Base-by-base conservation (phyloP, 2,329 filamentous ascomycete species). In the Chaetothyriales sp. region DNA sequence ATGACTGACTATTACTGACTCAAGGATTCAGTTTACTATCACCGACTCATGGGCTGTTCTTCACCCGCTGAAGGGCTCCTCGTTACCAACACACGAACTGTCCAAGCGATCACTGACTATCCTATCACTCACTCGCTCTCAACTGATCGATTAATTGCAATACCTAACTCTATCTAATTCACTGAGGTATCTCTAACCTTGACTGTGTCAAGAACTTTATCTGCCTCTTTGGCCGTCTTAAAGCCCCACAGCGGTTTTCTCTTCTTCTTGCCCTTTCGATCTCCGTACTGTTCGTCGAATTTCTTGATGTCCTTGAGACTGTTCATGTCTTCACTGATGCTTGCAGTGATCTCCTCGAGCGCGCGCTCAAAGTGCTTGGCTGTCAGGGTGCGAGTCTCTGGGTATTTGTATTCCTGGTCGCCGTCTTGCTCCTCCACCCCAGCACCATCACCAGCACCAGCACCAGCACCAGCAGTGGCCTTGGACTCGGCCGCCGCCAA, bases 261-360 rank as follows among this genome's bases (percentile, higher is more conserved):
- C 63, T 77, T 79, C 62, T 78, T 76, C 59, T 78, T 77, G 1
- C 76, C 78, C 62, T 79, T 83, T 36, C 83, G 77, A 63, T 95
- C 88, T 22, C 92, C 90, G 65, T 89, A 98, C 65, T 90, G 84
- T 68, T 95, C 86, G 64, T 98, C 92, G 63, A 96, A 98, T 68
- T 93, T 93, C 60, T 86, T 78, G 61, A 98, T 95, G 10, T 86
- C 85, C 57, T 80, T 79, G 55, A 98, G 71, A 28, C 80, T 86
- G 47, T 79, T 75, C 90, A 95, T 96, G 62, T 98, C 89, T 66
- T 95, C 90, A 60, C 80, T 89, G 58, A 95, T 89, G 61, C 86
- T 93, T 0, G 92, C 88, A 51, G 83, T 86, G 59, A 98, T 95
- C 66, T 96, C 89, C 60, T 80, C 77, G 61, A 95, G 73, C 1